Evolutionary conservation across 371 early-diverging fungal species (phyloP).

Genomic region (Mucor saturninus): DNA sequence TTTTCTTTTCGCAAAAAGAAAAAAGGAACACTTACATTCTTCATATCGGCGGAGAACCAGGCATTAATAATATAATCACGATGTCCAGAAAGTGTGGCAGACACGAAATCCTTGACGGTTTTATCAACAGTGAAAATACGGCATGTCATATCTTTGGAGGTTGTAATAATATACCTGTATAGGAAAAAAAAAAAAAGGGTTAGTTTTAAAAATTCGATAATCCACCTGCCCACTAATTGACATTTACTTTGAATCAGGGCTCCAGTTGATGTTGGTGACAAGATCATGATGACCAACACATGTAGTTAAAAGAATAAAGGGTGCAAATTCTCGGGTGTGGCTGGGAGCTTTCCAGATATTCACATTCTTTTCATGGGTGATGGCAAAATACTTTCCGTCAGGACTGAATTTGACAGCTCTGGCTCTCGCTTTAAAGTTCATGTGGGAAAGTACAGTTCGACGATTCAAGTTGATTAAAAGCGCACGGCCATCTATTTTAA

Average conservation of each 20-base stretch:
- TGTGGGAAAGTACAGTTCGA: conserved; percentile 81
- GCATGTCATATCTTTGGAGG: conserved; percentile 91
- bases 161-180: conserved; percentile 74
- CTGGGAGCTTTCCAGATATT: conserved; percentile 97
- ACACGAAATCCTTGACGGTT: conserved; percentile 65
- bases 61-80: conserved; percentile 86
- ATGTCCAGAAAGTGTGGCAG: conserved; percentile 86
- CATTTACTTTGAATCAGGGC: conserved; percentile 22
- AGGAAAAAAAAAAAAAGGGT: not conserved
- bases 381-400: conserved; percentile 83
- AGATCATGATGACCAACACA: conserved; percentile 91
- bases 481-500: conserved; percentile 78
- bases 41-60: conserved; percentile 85
- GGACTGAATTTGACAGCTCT: conserved; percentile 83
- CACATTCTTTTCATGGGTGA: conserved; percentile 81
- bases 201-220: too few species aligned
- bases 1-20: too few species aligned
- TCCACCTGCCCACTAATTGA: too few species aligned
- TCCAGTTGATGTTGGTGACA: conserved; percentile 86
- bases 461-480: conserved; percentile 86
- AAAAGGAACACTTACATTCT: conserved; percentile 46
- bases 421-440: conserved; percentile 87
- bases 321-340: conserved; percentile 87
- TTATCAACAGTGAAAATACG: conserved; percentile 76
- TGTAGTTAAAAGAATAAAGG: conserved; percentile 82